phyloP scores from a whole-genome alignment of 1,284 basidiomycete genomes.

The Bondarzewia mesenterica region DNA sequence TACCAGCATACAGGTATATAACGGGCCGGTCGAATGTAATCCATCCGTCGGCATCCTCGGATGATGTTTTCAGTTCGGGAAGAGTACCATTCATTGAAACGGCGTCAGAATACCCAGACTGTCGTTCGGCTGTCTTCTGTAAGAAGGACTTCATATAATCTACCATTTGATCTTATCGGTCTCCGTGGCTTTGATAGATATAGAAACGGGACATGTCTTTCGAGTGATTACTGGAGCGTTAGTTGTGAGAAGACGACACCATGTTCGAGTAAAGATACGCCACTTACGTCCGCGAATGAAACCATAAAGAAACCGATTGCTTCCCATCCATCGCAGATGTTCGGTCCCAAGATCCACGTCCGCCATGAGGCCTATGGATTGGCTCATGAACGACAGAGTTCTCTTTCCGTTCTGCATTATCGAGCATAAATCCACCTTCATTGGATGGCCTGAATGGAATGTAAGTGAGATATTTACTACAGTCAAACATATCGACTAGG shows the following conservation, averaged over 20 bases:
- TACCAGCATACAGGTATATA: conserved; percentile 65
- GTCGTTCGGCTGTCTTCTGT: conserved; percentile 10
- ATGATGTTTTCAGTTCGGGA: conserved; percentile 34
- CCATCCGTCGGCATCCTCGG: conserved; percentile 50
- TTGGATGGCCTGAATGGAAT: conserved; percentile 43
- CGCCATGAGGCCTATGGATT: conserved; percentile 86
- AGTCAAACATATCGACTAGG: neutral
- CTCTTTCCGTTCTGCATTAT: conserved; percentile 61
- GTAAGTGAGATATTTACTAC: neutral
- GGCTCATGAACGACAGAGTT: conserved; percentile 86
- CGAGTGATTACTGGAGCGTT: conserved; percentile 47
- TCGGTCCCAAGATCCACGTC: conserved; percentile 89
- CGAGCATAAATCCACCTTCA: conserved; percentile 80
- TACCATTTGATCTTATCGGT: conserved; percentile 72
- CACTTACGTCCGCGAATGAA: conserved; percentile 63
- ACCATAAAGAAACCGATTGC: conserved; percentile 81
- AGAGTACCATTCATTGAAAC: conserved; percentile 23
- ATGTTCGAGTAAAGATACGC: conserved; percentile 1
- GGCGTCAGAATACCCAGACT: conserved; percentile 2
- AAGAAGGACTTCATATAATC: conserved; percentile 22
- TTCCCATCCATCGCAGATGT: conserved; percentile 89
- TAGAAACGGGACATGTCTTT: conserved; percentile 60
- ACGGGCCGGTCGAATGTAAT: conserved; percentile 63
- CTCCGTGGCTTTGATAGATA: conserved; percentile 67
- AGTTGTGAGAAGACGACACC: neutral